These are phyloP conservation scores for Pleurotus tuoliensis DNA, from an alignment of 768 basidiomycete genomes.

Conservation along the genomic window DNA sequence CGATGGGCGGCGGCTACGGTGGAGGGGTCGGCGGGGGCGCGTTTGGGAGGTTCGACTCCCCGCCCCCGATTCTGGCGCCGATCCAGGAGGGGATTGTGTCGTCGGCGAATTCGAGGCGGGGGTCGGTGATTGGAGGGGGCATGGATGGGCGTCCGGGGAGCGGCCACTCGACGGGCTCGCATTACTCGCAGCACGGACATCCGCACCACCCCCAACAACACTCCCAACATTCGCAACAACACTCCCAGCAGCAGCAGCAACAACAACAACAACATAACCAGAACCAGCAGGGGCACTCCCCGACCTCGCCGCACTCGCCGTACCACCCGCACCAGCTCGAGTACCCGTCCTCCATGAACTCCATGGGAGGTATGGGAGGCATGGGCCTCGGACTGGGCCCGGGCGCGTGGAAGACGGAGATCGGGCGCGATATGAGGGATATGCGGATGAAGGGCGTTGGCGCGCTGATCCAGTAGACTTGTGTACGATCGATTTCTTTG, in stretches of 20 bases:
- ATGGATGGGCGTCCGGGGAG: constrained; percentile 5
- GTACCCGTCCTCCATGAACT: constrained; percentile 5
- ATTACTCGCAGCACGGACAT: too few species aligned
- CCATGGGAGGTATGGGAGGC: neutral
- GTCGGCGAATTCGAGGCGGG: constrained; percentile 27
- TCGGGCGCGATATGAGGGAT: constrained; percentile 20
- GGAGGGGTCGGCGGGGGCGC: neutral
- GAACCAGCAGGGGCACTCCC: constrained; percentile 34
- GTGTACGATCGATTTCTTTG: too few species aligned
- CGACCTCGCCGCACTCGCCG: too few species aligned
- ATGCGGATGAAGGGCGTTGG: constrained; percentile 37
- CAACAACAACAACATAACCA: constrained; percentile 23
- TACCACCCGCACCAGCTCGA: constrained; percentile 5
- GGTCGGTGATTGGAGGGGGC: constrained; percentile 11
- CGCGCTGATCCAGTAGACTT: constrained; percentile 28
- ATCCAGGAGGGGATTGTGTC: constrained; percentile 34
- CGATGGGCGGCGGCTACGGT: neutral
- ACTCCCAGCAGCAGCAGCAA: neutral
- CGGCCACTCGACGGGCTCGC: neutral
- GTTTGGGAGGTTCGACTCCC: constrained; percentile 38
- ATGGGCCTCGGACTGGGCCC: constrained; percentile 29
- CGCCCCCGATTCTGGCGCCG: constrained; percentile 54
- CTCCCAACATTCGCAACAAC: neutral
- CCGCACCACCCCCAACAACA: neutral
- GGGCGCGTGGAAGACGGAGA: constrained; percentile 43